Evolutionary conservation across 2,329 filamentous ascomycete species (phyloP), one percentile per base, ranked within the genome.

Genomic region (Fusarium sacchari): DNA sequence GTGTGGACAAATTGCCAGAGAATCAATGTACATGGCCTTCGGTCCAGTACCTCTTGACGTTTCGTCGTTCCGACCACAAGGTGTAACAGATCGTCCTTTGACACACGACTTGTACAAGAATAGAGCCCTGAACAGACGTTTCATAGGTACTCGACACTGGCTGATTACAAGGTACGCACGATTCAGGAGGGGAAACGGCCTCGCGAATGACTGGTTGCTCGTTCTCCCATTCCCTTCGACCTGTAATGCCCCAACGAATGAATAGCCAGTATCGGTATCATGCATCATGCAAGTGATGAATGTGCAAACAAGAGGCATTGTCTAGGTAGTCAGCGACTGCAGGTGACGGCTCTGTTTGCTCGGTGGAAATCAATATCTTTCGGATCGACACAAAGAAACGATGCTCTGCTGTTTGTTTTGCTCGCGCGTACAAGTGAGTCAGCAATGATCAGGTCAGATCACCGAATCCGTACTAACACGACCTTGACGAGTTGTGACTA

Each of bases 251-350:
- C 36, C 28, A 32, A 49, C 28, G 28, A 34, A 64, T 42, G 46
- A 49, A 52, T 53, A 60, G 36, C 49, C 22, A 58, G 42, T 43
- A 44, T 36, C 36, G 39, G 44, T 64, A 50, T 49, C 59, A 59
- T 60, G 55, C 69, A 73, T 50, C 28, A 65, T 70, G 56, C 59
- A 69, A 57, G 69, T 55, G 28, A 72, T 69, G 46, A 50, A 20
- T 58, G 56, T 52, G 46, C 26, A 46, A 57, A 56, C 55, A 66
- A 55, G 26, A 64, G 26, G 22, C 10, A 69, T 72, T 68, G 55
- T 57, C 63, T 37, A 60, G n/a, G n/a, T n/a, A n/a, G 63, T 44
- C 30, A 68, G 47, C 34, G 22, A 56, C 36, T 53, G 50, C 68
- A 64, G 53, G 49, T 43, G 44, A 69, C 49, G 39, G 36, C 26